Evolutionary conservation across 176 grass and related monocot species (phyloP).

Genomic region (Phragmites australis): DNA sequence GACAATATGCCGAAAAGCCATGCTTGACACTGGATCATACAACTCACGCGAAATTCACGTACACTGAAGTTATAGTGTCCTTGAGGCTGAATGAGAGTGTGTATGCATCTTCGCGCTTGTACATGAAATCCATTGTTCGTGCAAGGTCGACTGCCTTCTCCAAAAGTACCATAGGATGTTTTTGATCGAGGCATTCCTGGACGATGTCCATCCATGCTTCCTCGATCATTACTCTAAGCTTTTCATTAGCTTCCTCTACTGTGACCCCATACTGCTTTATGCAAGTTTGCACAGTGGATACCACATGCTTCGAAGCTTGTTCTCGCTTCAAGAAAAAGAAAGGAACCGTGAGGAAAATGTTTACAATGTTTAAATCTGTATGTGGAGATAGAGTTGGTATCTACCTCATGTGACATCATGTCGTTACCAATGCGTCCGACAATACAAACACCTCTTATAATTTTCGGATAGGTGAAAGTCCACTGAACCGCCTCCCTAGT

Average conservation of each 20-base stretch:
- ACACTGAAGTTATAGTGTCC: not conserved
- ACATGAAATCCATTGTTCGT: not conserved
- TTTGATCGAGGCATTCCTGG: not conserved
- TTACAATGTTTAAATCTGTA: not conserved
- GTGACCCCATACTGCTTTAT: not conserved
- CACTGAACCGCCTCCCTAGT: not conserved
- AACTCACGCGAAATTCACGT: not conserved
- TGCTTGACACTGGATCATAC: no score
- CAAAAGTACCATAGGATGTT: not conserved
- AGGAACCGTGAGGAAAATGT: not conserved
- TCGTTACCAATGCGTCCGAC: not conserved
- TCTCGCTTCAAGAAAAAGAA: slow-evolving; percentile 5
- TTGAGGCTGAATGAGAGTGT: not conserved
- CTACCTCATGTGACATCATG: slow-evolving; percentile 16
- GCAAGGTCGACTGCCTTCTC: not conserved
- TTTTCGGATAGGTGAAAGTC: not conserved
- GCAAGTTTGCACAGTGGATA: slow-evolving; percentile 22
- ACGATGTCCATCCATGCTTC: slow-evolving; percentile 31
- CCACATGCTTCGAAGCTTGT: slow-evolving; percentile 6
- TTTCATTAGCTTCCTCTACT: not conserved
- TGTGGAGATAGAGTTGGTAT: not conserved
- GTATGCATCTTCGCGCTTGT: not conserved
- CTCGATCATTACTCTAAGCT: not conserved
- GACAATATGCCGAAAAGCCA: no score
- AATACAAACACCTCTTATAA: not conserved